A percentile compares a stretch with the other conserved stretches of the same genome.
Conservation (phyloP, 2,329 filamentous ascomycete species). For the Didymella arachidicola region DNA sequence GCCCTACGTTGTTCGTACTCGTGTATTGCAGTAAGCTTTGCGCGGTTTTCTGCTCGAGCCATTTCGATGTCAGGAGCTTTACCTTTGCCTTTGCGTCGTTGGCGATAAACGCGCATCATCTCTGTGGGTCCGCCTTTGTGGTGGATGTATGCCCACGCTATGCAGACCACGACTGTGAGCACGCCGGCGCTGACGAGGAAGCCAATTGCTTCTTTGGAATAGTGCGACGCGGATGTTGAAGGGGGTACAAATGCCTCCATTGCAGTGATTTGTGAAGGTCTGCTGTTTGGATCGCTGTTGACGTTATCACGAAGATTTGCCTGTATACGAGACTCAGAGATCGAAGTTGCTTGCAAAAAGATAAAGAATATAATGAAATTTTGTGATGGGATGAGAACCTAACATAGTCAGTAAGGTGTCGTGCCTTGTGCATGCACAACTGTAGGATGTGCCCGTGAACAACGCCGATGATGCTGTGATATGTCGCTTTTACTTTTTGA, state of each 20-base stretch:
- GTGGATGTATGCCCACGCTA: background rate
- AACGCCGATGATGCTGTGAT: background rate
- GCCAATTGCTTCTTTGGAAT: background rate
- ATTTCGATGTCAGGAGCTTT: background rate
- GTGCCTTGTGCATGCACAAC: background rate
- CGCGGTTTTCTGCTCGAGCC: background rate
- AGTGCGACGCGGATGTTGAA: background rate
- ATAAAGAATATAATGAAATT: background rate
- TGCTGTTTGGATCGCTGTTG: background rate
- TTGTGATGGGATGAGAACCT: background rate
- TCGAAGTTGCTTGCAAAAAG: background rate
- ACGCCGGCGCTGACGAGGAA: background rate
- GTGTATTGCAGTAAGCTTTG: background rate
- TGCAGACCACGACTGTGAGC: background rate
- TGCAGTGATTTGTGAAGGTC: background rate
- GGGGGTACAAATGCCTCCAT: background rate
- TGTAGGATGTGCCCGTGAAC: background rate
- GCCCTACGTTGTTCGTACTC: background rate
- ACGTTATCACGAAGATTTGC: background rate
- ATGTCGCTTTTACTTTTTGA: background rate
- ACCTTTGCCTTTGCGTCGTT: background rate
- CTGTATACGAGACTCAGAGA: no score
- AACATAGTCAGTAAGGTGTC: background rate
- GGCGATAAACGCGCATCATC: background rate
- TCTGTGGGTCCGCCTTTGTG: background rate